These are phyloP conservation scores for Ogataea pini DNA, from an alignment of 805 yeast species.

Conservation along the genomic window DNA sequence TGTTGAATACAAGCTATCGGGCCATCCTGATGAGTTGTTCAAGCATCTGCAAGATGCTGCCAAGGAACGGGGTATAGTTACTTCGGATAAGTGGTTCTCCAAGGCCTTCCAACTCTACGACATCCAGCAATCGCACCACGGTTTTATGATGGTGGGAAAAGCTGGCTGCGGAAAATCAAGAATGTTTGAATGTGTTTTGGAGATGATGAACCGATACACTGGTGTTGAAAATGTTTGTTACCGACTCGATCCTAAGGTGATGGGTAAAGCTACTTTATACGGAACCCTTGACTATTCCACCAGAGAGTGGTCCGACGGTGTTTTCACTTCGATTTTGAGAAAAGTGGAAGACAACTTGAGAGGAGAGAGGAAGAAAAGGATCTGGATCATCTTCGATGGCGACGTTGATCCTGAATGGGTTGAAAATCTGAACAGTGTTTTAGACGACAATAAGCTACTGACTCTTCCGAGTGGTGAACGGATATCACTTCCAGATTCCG, in stretches of 20 bases:
- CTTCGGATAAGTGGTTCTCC: conserved; percentile 45
- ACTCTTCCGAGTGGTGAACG: conserved; percentile 93
- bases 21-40: conserved; percentile 28
- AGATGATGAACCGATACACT: conserved; percentile 39
- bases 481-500: conserved; percentile 60
- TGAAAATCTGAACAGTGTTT: conserved; percentile 83
- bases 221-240: conserved; percentile 41
- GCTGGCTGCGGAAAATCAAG: conserved; percentile 76
- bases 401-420: conserved; percentile 95
- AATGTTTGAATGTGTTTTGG: conserved; percentile 49
- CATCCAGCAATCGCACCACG: conserved; percentile 66
- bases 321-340: conserved; percentile 69
- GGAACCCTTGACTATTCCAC: conserved; percentile 76
- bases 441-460: conserved; percentile 81
- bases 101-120: conserved; percentile 65
- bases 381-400: conserved; percentile 89
- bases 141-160: conserved; percentile 77
- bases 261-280: conserved; percentile 63
- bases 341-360: conserved; percentile 52
- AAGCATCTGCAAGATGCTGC: conserved; percentile 33
- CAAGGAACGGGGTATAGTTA: conserved; percentile 32
- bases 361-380: conserved; percentile 55
- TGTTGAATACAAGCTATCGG: neutral
- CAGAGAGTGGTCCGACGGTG: conserved; percentile 90
- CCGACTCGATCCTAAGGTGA: conserved; percentile 73